Evolutionary conservation across 78 protist species (phyloP), one percentile per base, ranked within the genome.

Genomic region (Dictyostelium brefeldianum): DNA sequence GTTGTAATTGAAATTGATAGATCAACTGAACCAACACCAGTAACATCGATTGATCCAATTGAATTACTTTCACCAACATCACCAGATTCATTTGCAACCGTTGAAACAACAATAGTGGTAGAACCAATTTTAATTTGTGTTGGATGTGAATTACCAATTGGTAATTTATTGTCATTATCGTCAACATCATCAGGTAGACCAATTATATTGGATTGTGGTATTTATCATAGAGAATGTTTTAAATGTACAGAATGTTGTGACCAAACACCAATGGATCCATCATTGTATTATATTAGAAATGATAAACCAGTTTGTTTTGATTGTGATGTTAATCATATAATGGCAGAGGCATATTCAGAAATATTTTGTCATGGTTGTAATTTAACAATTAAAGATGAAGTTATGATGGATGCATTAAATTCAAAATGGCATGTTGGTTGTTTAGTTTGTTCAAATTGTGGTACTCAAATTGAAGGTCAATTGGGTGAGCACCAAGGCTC

Each of bases 331-430:
- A 73, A 73, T 22, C 79, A 73, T 73, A 73, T 73, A 43, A n/a
- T 73, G 54, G 46, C 41, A 18, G 56, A 73, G 6, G 54, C 74
- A 54, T 36, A 62, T 18, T 36, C 54, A 1, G 91, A 87, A 54
- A 59, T 77, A 51, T 17, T 31, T 77, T 87, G 93, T 29, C 29
- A 51, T 87, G 83, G 78, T 18, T 87, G 93, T 46, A 87, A 87
- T 27, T 9, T 11, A 51, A 12, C 56, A 10, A 87, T 87, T 29
- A 11, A 36, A 7, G 93, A 87, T 10, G 93, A 87, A 14, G 92
- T 73, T 15, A 87, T 87, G 93, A 87, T 87, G 93, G 84, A 77
- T 47, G 93, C 93, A 36, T n/a, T 87, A 1, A 82, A 82, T n/a
- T 73, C 48, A 11, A 87, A 87, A 64, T 87, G 93, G 93, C 93